phyloP scores from a whole-genome alignment of 805 yeast genomes.

The Yarrowia bubula region DNA sequence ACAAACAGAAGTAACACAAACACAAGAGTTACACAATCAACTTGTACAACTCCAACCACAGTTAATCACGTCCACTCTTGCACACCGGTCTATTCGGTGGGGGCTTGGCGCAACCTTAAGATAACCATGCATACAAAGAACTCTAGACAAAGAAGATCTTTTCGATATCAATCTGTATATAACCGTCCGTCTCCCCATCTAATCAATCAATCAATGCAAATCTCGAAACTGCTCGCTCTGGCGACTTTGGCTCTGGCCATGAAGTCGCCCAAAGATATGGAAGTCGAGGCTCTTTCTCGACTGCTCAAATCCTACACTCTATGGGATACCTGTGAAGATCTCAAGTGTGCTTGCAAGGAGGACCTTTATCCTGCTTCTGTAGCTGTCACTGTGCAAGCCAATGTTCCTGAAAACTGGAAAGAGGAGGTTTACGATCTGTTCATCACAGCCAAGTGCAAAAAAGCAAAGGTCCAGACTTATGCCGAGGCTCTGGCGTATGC shows the following conservation, averaged over 20 bases:
- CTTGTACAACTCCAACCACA: too few relatives aligned
- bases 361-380: constrained; percentile 37
- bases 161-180: constrained; percentile 6
- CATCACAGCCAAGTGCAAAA: constrained; percentile 5
- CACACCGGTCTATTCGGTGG: too few relatives aligned
- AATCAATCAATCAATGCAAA: constrained; percentile 12
- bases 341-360: constrained; percentile 37
- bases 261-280: not conserved
- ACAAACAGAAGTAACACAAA: too few relatives aligned
- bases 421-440: not conserved
- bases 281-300: constrained; percentile 6
- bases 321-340: constrained; percentile 31
- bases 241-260: constrained; percentile 1
- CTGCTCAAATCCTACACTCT: constrained; percentile 2
- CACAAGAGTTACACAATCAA: too few relatives aligned
- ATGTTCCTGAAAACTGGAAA: not conserved
- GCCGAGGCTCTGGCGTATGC: not conserved
- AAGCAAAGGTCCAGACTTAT: not conserved
- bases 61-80: too few relatives aligned
- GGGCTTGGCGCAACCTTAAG: too few relatives aligned
- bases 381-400: constrained; percentile 28
- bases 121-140: not conserved
- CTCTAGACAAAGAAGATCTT: not conserved
- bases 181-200: not conserved
- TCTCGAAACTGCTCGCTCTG: not conserved